A percentile compares a stretch with the other conserved stretches of the same genome.
These are phyloP conservation scores for Cyclocybe aegerita DNA, from an alignment of 768 basidiomycete genomes.

Conservation along the genomic window DNA sequence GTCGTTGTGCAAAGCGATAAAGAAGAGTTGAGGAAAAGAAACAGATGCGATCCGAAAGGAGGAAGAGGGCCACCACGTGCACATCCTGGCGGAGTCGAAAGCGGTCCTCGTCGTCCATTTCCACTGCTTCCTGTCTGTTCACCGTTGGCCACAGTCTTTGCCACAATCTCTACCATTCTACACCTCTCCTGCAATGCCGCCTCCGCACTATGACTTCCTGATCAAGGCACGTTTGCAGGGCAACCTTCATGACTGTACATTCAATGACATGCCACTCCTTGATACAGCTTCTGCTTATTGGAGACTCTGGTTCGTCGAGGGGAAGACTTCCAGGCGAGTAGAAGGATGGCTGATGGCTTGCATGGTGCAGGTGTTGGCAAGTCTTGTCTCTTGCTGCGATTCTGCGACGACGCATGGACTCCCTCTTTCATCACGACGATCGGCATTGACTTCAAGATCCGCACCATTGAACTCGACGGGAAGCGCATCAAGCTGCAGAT, in stretches of 20 bases:
- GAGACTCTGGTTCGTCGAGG: constrained; percentile 77
- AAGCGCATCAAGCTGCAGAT: constrained; percentile 99
- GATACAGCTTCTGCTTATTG: constrained; percentile 86
- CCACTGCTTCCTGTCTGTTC: neutral
- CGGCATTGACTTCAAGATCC: constrained; percentile 99
- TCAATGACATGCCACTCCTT: neutral
- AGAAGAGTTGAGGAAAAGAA: too few relatives aligned
- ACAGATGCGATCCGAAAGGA: too few relatives aligned
- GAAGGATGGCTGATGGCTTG: constrained; percentile 3
- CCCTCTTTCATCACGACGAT: constrained; percentile 99
- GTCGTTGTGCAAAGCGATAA: too few relatives aligned
- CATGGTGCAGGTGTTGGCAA: constrained; percentile 82
- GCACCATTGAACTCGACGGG: constrained; percentile 96
- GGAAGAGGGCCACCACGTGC: too few relatives aligned
- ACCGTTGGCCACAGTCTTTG: constrained; percentile 6
- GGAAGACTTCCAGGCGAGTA: neutral
- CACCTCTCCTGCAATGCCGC: constrained; percentile 56
- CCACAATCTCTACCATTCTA: constrained; percentile 1
- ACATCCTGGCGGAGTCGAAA: too few relatives aligned
- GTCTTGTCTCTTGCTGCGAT: constrained; percentile 92
- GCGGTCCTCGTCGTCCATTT: constrained; percentile 5
- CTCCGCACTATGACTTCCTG: constrained; percentile 96
- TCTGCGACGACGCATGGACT: constrained; percentile 99
- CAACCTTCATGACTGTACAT: constrained; percentile 1
- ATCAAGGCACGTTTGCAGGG: constrained; percentile 65